phyloP scores from a whole-genome alignment of 441 rosid genomes.

The Populus trichocarpa region DNA sequence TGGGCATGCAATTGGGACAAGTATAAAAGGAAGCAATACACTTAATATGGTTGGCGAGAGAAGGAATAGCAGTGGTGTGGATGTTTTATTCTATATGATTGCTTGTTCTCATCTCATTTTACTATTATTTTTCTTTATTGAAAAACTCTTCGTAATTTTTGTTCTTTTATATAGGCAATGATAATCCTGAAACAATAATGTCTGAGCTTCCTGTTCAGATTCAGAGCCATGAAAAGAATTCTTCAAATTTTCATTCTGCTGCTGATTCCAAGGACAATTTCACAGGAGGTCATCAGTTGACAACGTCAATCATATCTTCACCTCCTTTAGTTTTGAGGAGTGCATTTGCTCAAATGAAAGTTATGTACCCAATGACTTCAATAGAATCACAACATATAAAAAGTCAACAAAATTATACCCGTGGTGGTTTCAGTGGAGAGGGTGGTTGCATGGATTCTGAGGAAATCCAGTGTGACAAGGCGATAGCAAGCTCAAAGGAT shows the following conservation, averaged over 20 bases:
- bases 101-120: conserved; percentile 11
- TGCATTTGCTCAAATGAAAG: conserved; percentile 56
- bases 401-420: conserved; percentile 25
- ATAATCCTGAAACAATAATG: conserved; percentile 33
- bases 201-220: conserved; percentile 32
- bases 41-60: neutral
- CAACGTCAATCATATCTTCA: conserved; percentile 27
- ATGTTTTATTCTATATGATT: neutral
- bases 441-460: conserved; percentile 28
- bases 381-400: conserved; percentile 25
- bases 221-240: conserved; percentile 25
- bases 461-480: conserved; percentile 26
- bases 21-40: neutral
- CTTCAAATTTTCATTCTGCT: conserved; percentile 21
- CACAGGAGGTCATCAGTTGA: conserved; percentile 15
- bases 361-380: conserved; percentile 22
- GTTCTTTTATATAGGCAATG: conserved; percentile 37
- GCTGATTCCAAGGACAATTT: conserved; percentile 29
- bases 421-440: conserved; percentile 16
- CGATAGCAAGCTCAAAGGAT: conserved; percentile 26
- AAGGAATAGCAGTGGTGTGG: neutral
- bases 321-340: conserved; percentile 52
- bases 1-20: neutral
- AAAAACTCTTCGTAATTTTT: conserved; percentile 9
- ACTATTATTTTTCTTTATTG: conserved; percentile 2